Evolutionary conservation across 1,284 basidiomycete species (phyloP).

Genomic region (Lentinula novae-zelandiae): DNA sequence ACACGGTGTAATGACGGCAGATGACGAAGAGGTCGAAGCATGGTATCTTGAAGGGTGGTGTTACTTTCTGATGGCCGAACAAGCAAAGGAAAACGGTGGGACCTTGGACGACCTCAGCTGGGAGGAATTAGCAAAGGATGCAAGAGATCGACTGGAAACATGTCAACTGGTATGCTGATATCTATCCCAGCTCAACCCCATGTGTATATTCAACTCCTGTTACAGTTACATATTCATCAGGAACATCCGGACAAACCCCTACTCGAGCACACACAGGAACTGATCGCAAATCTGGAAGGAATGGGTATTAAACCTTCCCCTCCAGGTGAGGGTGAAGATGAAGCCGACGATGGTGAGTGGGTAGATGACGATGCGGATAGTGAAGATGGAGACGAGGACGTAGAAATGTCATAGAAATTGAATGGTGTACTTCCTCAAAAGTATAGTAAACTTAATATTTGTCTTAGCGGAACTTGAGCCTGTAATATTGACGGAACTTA

Average conservation of each 20-base stretch:
- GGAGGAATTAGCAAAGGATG: conserved; percentile 79
- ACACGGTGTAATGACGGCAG: conserved; percentile 75
- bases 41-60: conserved; percentile 97
- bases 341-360: conserved; percentile 53
- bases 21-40: conserved; percentile 87
- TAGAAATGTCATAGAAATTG: conserved; percentile 50
- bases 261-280: conserved; percentile 72
- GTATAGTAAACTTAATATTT: not conserved
- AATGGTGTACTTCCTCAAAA: not conserved
- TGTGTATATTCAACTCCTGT: conserved; percentile 5
- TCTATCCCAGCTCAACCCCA: not conserved
- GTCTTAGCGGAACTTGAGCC: no score
- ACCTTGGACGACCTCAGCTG: conserved; percentile 61
- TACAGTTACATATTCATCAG: conserved; percentile 69
- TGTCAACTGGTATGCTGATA: conserved; percentile 65
- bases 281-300: conserved; percentile 66
- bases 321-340: conserved; percentile 49
- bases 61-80: conserved; percentile 78
- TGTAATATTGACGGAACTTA: no score
- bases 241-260: conserved; percentile 78
- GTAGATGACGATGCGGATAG: conserved; percentile 46
- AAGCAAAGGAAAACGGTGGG: conserved; percentile 54
- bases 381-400: conserved; percentile 52
- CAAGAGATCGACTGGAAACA: conserved; percentile 79
- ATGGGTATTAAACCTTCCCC: conserved; percentile 67